Base-by-base conservation (phyloP, 257 asterid genomes). In the Plectranthus barbatus region DNA sequence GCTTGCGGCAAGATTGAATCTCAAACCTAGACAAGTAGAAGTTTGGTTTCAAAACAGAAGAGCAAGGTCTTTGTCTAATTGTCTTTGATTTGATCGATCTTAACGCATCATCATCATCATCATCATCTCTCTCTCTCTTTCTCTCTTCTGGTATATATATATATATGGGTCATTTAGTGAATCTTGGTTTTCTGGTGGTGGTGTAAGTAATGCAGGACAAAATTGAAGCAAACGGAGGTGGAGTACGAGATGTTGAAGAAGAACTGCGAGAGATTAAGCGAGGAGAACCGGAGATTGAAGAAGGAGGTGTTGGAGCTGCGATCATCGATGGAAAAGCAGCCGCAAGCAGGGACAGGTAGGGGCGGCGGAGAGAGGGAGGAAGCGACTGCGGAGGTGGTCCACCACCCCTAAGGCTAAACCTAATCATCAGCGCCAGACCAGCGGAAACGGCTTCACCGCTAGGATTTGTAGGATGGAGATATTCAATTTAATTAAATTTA, bases 11-110 rank as follows among this genome's bases (percentile, higher is more conserved):
- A 80, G 74, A 46, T 62, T 86, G 79, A 80, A 77, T 53, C 86
- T 86, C 50, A 80, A 76, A 54, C 87, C 90, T 19, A 60, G 95
- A 54, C 95, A 86, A 73, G 89, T 86, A 0, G 92, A 86, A 73
- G 92, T 86, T 74, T 86, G 95, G 95, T 86, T 86, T 75, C 92
- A 86, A 37, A 86, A 86, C 70, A 63, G 92, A 69, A 80, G 95
- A 78, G 95, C 95, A 15, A 84, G 90, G 92, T 84, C 4, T 42
- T 14, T 7, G 26, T 58, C 34, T n/a, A 5, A 20, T 21, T n/a
- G n/a, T n/a, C n/a, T n/a, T n/a, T n/a, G n/a, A n/a, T n/a, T n/a
- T n/a, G n/a, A n/a, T n/a, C n/a, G n/a, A n/a, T n/a, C n/a, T n/a
- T n/a, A n/a, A n/a, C n/a, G n/a, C n/a, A n/a, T n/a, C n/a, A n/a